A percentile compares a stretch with the other conserved stretches of the same genome.
These are phyloP conservation scores for Fragaria nilgerrensis DNA, from an alignment of 306 rosid species.

Conservation along the genomic window DNA sequence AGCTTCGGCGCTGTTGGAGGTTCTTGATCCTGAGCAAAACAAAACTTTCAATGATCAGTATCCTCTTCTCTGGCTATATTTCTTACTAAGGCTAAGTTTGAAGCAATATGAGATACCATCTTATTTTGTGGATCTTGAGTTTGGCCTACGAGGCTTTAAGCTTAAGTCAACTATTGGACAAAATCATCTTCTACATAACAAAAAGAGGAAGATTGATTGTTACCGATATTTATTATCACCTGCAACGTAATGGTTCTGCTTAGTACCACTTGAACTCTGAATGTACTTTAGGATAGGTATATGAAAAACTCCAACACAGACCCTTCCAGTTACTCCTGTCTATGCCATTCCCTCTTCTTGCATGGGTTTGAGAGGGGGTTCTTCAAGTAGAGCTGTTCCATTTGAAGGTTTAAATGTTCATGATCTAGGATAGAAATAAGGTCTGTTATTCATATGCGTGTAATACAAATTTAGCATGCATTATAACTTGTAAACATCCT, in stretches of 20 bases:
- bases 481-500: neutral
- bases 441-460: neutral
- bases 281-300: neutral
- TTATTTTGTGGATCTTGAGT: neutral
- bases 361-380: neutral
- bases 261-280: neutral
- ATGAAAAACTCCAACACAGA: neutral
- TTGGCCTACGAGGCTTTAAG: neutral
- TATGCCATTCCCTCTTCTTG: neutral
- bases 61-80: slow-evolving; percentile 42
- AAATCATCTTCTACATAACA: neutral
- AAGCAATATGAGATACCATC: neutral
- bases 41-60: slow-evolving; percentile 93
- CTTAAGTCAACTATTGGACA: neutral
- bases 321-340: neutral
- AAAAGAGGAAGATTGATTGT: neutral
- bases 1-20: slow-evolving; percentile 93
- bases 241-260: neutral
- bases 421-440: neutral
- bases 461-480: neutral
- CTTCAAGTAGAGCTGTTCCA: neutral
- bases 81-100: neutral
- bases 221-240: neutral
- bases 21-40: slow-evolving; percentile 97
- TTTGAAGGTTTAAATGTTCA: neutral